Evolutionary conservation across 306 rosid species (phyloP).

Genomic region (Elaeagnus macrophylla): DNA sequence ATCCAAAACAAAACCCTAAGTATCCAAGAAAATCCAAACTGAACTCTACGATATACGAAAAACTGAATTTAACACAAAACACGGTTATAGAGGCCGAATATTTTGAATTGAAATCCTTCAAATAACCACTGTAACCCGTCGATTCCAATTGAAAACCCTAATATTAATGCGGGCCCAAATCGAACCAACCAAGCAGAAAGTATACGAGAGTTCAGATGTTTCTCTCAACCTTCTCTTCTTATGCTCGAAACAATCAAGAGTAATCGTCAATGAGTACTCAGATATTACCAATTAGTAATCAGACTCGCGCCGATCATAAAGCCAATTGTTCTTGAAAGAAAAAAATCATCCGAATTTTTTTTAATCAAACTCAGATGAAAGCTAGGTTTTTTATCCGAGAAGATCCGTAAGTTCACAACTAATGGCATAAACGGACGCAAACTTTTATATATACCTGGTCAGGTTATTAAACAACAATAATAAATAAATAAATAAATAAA

Average conservation of each 20-base stretch:
- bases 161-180: conserved; percentile 16
- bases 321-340: too few species aligned
- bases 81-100: background rate
- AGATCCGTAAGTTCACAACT: too few species aligned
- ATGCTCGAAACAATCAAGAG: background rate
- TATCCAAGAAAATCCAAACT: conserved; percentile 21
- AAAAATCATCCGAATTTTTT: too few species aligned
- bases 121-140: background rate
- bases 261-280: background rate
- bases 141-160: conserved; percentile 6
- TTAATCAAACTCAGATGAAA: too few species aligned
- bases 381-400: too few species aligned
- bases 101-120: conserved; percentile 4
- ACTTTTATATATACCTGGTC: too few species aligned
- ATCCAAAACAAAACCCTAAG: conserved; percentile 48
- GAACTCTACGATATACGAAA: conserved; percentile 8
- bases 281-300: background rate
- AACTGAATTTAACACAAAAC: conserved; percentile 7
- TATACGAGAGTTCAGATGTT: conserved; percentile 8
- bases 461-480: too few species aligned
- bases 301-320: too few species aligned
- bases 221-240: conserved; percentile 1
- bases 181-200: background rate
- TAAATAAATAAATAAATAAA: too few species aligned
- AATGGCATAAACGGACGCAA: too few species aligned